phyloP scores from a whole-genome alignment of 164 flowering plant species.

The Pachysandra terminalis region DNA sequence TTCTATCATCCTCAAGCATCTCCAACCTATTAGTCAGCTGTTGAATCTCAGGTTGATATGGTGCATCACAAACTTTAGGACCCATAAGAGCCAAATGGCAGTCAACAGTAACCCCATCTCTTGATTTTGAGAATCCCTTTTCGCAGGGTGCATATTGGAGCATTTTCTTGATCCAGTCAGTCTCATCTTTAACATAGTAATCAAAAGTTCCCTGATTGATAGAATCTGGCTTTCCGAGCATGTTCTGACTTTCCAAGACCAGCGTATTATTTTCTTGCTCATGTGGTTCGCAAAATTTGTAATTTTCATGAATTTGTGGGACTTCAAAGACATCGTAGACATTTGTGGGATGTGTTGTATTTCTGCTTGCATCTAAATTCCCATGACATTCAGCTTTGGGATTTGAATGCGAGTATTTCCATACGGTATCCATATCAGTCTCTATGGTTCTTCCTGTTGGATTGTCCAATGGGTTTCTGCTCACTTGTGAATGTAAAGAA shows the following conservation, averaged over 20 bases:
- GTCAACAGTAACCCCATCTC: conserved; percentile 16
- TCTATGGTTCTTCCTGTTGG: conserved; percentile 7
- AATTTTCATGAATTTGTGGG: conserved; percentile 29
- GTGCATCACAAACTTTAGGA: conserved; percentile 14
- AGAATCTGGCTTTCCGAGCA: conserved; percentile 32
- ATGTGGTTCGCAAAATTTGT: conserved; percentile 6
- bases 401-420: conserved; percentile 4
- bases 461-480: conserved; percentile 10
- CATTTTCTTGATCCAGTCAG: conserved; percentile 24
- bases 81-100: conserved; percentile 17
- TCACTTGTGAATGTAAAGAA: conserved; percentile 14
- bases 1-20: conserved; percentile 44
- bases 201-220: conserved; percentile 11
- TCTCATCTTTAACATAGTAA: conserved; percentile 20
- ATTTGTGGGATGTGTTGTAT: conserved; percentile 15
- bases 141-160: conserved; percentile 18
- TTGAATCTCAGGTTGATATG: conserved; percentile 27
- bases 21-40: conserved; percentile 40
- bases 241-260: conserved; percentile 23
- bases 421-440: conserved; percentile 10
- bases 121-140: conserved; percentile 15
- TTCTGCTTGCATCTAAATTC: conserved; percentile 12
- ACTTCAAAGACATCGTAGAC: conserved; percentile 76
- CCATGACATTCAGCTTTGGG: conserved; percentile 8
- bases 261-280: conserved; percentile 19